Evolutionary conservation across 2,329 filamentous ascomycete genomes (phyloP).

Genomic region (Dactylellina cionopaga): DNA sequence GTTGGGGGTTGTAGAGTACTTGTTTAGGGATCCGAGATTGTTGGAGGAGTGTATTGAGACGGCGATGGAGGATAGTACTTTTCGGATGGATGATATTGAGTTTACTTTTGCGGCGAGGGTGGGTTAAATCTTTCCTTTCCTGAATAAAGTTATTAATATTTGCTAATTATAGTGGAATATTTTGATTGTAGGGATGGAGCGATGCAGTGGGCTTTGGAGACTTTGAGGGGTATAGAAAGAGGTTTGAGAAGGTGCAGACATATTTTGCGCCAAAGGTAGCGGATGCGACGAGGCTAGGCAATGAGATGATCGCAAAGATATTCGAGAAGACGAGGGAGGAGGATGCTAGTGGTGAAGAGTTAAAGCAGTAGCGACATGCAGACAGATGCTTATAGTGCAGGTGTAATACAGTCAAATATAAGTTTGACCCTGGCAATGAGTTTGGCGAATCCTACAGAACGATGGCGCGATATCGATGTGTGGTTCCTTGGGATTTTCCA

Average conservation of each 20-base stretch:
- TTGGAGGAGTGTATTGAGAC: slow-evolving; percentile 86
- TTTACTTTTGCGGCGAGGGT: slow-evolving; percentile 93
- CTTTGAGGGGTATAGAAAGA: slow-evolving; percentile 90
- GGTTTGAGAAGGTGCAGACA: slow-evolving; percentile 86
- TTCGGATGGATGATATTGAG: slow-evolving; percentile 93
- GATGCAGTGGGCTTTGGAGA: slow-evolving; percentile 90
- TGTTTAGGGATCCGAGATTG: slow-evolving; percentile 83
- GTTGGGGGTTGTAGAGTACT: slow-evolving; percentile 94
- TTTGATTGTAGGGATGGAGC: slow-evolving; percentile 76
- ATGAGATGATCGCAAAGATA: slow-evolving; percentile 97
- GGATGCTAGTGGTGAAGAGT: slow-evolving; percentile 27
- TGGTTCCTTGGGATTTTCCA: no score
- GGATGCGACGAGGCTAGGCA: slow-evolving; percentile 86
- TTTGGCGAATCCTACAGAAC: no score
- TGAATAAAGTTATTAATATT: not conserved
- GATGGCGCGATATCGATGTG: no score
- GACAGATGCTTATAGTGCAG: not conserved
- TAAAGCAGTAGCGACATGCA: no score
- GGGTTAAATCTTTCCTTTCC: slow-evolving; percentile 50
- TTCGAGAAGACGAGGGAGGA: slow-evolving; percentile 75
- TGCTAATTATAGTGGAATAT: not conserved
- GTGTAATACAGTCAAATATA: no score
- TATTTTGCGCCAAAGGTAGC: slow-evolving; percentile 93
- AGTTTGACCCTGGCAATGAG: no score
- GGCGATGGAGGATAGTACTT: slow-evolving; percentile 87